Conservation (phyloP, 106 monocot species). For the Xerophyta viscosa region DNA sequence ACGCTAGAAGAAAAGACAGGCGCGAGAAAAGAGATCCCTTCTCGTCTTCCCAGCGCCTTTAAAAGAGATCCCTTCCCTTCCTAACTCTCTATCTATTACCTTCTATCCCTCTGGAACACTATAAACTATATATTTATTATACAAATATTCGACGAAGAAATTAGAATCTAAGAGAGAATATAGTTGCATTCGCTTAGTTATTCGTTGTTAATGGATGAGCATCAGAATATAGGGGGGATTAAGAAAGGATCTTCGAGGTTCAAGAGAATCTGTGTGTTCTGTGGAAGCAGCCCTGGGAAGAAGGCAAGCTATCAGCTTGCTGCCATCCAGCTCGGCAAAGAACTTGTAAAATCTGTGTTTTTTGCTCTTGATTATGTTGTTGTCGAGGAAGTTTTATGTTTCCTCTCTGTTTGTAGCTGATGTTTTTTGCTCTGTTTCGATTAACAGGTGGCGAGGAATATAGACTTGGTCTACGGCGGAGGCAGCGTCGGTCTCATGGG, state of each 20-base stretch:
- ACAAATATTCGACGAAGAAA: no score
- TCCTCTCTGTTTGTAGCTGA: background rate
- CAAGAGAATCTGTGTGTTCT: slow-evolving; percentile 49
- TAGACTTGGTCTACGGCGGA: slow-evolving; percentile 56
- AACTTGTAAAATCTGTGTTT: slow-evolving; percentile 35
- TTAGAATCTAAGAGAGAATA: no score
- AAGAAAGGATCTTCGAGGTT: slow-evolving; percentile 19
- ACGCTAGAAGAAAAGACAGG: no score
- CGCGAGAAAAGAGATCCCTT: no score
- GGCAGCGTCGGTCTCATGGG: slow-evolving; percentile 62
- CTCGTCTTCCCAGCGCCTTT: background rate
- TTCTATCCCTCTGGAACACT: background rate
- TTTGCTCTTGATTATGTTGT: background rate
- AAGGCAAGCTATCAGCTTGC: slow-evolving; percentile 43
- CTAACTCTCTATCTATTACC: background rate
- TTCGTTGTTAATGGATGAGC: background rate
- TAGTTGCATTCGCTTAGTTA: no score
- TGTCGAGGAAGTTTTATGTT: background rate
- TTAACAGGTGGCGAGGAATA: slow-evolving; percentile 41
- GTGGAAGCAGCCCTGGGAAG: slow-evolving; percentile 57
- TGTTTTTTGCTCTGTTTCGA: background rate
- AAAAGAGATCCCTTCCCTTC: background rate
- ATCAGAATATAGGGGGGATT: background rate
- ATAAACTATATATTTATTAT: background rate
- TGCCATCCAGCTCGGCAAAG: slow-evolving; percentile 45